Percentiles rank a stretch among this genome's conserved stretches.
These are phyloP conservation scores for Apiospora malaysiana DNA, from an alignment of 2,329 filamentous ascomycete species.

Conservation along the genomic window DNA sequence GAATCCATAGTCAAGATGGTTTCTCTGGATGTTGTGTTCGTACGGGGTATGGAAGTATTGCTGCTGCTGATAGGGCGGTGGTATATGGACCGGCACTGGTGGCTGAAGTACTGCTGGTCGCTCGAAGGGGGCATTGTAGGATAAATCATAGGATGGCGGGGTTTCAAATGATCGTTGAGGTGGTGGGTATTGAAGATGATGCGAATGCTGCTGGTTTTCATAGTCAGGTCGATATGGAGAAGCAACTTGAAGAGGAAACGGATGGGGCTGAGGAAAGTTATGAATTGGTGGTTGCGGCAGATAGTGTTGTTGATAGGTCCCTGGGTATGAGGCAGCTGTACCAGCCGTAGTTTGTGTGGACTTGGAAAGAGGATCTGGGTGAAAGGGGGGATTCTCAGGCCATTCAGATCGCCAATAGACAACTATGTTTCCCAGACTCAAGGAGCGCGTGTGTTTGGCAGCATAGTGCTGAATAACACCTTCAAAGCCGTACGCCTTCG, in stretches of 20 bases:
- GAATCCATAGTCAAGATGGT: conserved; percentile 22
- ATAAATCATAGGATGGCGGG: not conserved
- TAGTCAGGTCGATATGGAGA: conserved; percentile 6
- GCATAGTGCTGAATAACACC: conserved; percentile 83
- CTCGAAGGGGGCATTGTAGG: not conserved
- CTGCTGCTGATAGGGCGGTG: not conserved
- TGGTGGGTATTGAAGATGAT: conserved; percentile 8
- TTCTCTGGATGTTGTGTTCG: conserved; percentile 23
- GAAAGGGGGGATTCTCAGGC: conserved; percentile 77
- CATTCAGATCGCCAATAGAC: conserved; percentile 84
- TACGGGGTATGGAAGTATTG: not conserved
- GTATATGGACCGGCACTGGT: not conserved
- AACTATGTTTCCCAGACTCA: conserved; percentile 74
- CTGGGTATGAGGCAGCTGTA: conserved; percentile 8
- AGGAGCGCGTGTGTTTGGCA: conserved; percentile 75
- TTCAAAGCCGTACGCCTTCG: conserved; percentile 77
- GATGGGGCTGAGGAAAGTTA: not conserved
- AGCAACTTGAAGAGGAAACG: not conserved
- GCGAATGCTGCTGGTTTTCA: not conserved
- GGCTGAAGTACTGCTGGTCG: not conserved
- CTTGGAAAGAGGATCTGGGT: conserved; percentile 57
- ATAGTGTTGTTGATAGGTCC: not conserved
- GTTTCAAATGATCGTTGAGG: not conserved
- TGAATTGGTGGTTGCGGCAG: not conserved
- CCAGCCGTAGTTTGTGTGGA: conserved; percentile 24